Evolutionary conservation across 2,329 filamentous ascomycete genomes (phyloP), one percentile per base, ranked within the genome.

Genomic region (Dactylellina sp.): DNA sequence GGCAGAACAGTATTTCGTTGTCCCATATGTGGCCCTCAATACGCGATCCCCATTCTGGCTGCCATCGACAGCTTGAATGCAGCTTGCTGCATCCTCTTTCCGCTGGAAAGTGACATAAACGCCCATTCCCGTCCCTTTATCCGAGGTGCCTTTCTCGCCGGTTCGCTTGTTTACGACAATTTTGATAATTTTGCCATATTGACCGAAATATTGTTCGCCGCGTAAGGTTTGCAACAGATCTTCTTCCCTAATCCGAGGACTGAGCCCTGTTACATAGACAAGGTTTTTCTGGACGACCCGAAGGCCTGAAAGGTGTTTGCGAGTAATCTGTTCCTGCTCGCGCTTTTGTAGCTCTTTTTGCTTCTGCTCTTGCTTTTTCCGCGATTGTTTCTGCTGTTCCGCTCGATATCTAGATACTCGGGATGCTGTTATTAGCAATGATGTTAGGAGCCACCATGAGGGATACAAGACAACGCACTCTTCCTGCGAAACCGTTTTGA

Each of bases 131-230:
- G 55, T 62, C 14, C 62, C 62, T 39, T 63, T 70, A 18, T 62
- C 66, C 16, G 52, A 61, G 3, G 66, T 25, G 28, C 87, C 87
- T 79, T 89, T 87, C 32, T 87, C 86, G 72, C 86, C 92, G 81
- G 96, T 97, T 42, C 93, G 88, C 81, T 97, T 97, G 84, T 93
- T 98, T 77, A 99, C 96, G 62, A 97, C 96, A 65, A 99, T 98
- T 82, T 99, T 99, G 80, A 97, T 91, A 78, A 99, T 99, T 80
- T 94, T 95, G 78, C 95, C 95, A 80, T 99, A 99, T 81, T 99
- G 95, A 4, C 95, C 95, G 79, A 99, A 99, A 80, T 97, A 99
- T 79, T 97, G 91, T 53, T 89, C 88, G 75, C 93, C 93, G 65
- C 96, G 89, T 50, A 99, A 84, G 0, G 93, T 97, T 81, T 94